These are phyloP conservation scores for Malus sieversii DNA, from an alignment of 306 rosid species.

Conservation along the genomic window DNA sequence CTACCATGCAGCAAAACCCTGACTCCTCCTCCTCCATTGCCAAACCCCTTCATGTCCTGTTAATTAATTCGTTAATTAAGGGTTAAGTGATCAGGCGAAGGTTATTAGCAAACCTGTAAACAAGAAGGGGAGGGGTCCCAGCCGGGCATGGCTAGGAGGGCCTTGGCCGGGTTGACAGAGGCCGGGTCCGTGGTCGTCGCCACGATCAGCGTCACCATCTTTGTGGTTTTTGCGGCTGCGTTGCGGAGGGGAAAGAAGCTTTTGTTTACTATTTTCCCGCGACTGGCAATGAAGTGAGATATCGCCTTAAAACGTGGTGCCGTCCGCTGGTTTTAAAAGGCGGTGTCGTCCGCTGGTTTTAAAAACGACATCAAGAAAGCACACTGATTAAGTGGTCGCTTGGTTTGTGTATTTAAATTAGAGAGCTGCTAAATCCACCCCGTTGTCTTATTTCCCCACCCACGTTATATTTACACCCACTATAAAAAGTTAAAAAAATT, in stretches of 20 bases:
- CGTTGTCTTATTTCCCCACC: too few relatives aligned
- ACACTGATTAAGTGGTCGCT: not conserved
- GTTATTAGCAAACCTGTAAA: slow-evolving; percentile 37
- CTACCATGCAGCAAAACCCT: slow-evolving; percentile 53
- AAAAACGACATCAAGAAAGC: not conserved
- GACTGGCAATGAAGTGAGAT: not conserved
- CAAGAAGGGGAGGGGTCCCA: slow-evolving; percentile 57
- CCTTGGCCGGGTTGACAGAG: slow-evolving; percentile 83
- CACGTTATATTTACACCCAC: too few relatives aligned
- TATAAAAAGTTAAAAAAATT: too few relatives aligned
- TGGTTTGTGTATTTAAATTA: too few relatives aligned
- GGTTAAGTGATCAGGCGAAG: not conserved
- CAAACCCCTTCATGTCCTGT: slow-evolving; percentile 55
- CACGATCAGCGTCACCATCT: slow-evolving; percentile 66
- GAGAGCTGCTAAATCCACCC: too few relatives aligned
- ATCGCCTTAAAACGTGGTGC: not conserved
- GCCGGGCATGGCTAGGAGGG: slow-evolving; percentile 62
- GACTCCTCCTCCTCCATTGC: slow-evolving; percentile 31
- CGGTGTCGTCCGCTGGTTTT: not conserved
- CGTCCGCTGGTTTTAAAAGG: not conserved
- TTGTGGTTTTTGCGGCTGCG: not conserved
- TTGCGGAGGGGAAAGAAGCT: not conserved
- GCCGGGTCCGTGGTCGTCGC: slow-evolving; percentile 85
- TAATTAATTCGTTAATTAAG: not conserved
- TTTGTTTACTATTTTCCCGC: not conserved